Evolutionary conservation across 805 yeast genomes (phyloP), one percentile per base, ranked within the genome.

Genomic region (Komagataella mondaviorum): DNA sequence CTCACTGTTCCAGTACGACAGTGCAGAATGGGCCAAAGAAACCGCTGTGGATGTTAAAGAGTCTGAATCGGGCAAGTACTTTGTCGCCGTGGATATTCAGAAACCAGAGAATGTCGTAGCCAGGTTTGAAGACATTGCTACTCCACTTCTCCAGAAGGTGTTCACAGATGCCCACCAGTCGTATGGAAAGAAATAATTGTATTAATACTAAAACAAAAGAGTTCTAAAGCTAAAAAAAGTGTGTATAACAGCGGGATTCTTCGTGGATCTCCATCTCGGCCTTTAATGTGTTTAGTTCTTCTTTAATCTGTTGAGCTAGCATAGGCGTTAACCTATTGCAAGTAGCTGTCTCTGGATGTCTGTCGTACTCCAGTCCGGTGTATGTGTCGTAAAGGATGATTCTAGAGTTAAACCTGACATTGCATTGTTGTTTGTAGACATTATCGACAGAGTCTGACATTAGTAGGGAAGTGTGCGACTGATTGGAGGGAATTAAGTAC

Each of bases 281-380:
- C 68, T 88, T 90, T 61, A 89, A 68, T 51, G 72, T 76, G 65
- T 93, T 90, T 62, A 91, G 71, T 65, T 91, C 98, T 44, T 83
- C 85, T 66, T 83, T 85, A 59, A 91, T 88, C 65, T 78, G 80
- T 64, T 87, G 89, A 0, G 97, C 96, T 62, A 89, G 68, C 52
- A 76, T 72, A 5, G 97, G 96, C 1, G 96, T 89, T 63, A 89
- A 72, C 62, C 84, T 88, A 65, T 90, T 88, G 68, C 97, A 91
- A 2, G 97, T 89, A 3, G 96, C 95, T 24, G 82, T 72, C 55
- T 89, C 97, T 0, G 97, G 96, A 56, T 83, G 88, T 59, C 99
- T 80, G 65, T 91, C 97, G 65, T 91, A 91, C 56, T 86, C 96
- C 17, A 77, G 81, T 44, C 82, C 81, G 53, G 83, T 77, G 64